Base-by-base conservation (phyloP, 345 rosid genomes). In the Linum lewisii region DNA sequence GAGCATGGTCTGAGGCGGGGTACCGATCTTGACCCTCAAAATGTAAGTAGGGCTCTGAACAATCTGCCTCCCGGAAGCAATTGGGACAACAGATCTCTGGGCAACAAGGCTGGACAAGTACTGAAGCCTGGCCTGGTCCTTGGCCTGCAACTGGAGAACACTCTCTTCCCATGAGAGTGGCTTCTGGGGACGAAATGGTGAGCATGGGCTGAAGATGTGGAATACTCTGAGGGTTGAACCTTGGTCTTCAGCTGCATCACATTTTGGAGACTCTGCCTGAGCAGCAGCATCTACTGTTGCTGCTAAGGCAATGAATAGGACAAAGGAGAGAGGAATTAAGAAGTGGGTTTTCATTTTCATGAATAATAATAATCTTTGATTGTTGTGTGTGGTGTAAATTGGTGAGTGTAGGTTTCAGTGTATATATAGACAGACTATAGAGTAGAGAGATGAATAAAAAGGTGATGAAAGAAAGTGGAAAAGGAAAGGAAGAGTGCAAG, bases 1-100 rank as follows among this genome's bases (percentile, higher is more conserved):
- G 51, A 72, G 72, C 63, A 72, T 21, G 61, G 66, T 72, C 72
- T 72, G 68, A 7, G 76, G 69, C 5, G 76, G 76, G 6, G 76
- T 72, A 45, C 76, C 76, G 11, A 72, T 51, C 58, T 63, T 63
- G 58, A 64, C 72, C 66, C 54, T 54, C 24, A 67, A 44, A 19
- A 72, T 51, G 59, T 72, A 72, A 45, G 72, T 72, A 21, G 76
- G 76, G 69, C 60, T 71, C 67, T 71, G 75, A 34, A 66, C 16
- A 56, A 58, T 63, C 71, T 66, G 67, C 38, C 76, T 62, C 29
- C 68, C 72, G 1, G 69, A 67, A 16, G 76, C 76, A 24, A 68
- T 57, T 25, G 73, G 72, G n/a, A 59, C 37, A 24, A 62, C 56
- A 15, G 56, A 52, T 52, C 25, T 19, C 56, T 15, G 9, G 24